These are phyloP conservation scores for Ceratocystis cubensis DNA, from an alignment of 2,329 filamentous ascomycete species.

Conservation along the genomic window DNA sequence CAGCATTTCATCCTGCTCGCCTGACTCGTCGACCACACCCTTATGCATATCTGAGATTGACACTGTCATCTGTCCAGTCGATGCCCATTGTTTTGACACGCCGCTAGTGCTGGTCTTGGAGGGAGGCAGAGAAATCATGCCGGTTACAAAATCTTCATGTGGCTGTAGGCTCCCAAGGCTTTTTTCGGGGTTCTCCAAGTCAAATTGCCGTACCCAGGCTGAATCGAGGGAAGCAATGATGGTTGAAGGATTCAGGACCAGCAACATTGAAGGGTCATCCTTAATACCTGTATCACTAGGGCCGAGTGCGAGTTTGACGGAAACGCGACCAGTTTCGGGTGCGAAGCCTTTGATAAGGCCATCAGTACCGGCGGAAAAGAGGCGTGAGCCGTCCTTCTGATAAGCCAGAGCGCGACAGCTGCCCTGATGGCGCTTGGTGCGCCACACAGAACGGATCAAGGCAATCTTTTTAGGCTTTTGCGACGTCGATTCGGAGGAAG, in stretches of 20 bases:
- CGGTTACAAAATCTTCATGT: constrained; percentile 87
- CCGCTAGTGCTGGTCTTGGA: constrained; percentile 72
- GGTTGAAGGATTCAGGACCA: constrained; percentile 74
- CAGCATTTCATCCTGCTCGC: constrained; percentile 89
- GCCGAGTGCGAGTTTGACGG: constrained; percentile 65
- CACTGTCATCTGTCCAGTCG: constrained; percentile 80
- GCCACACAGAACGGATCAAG: constrained; percentile 67
- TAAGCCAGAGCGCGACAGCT: constrained; percentile 78
- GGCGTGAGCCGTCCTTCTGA: constrained; percentile 60
- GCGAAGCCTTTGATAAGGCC: constrained; percentile 46
- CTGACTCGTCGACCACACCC: constrained; percentile 75
- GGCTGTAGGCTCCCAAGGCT: constrained; percentile 46
- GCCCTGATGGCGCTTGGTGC: constrained; percentile 80
- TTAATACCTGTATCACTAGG: constrained; percentile 31
- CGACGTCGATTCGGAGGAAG: constrained; percentile 37
- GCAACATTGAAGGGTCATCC: constrained; percentile 63
- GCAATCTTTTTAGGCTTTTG: constrained; percentile 50
- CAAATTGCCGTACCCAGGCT: constrained; percentile 75
- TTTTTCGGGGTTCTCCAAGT: constrained; percentile 45
- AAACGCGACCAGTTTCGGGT: constrained; percentile 51
- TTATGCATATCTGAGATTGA: constrained; percentile 79
- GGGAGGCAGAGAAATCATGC: constrained; percentile 69
- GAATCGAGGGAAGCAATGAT: constrained; percentile 85
- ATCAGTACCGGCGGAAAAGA: constrained; percentile 53
- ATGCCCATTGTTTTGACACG: constrained; percentile 88